Percentiles rank a stretch among this genome's conserved stretches.
Conservation (phyloP, 2,329 filamentous ascomycete genomes). For the Mycosphaerella sp. region DNA sequence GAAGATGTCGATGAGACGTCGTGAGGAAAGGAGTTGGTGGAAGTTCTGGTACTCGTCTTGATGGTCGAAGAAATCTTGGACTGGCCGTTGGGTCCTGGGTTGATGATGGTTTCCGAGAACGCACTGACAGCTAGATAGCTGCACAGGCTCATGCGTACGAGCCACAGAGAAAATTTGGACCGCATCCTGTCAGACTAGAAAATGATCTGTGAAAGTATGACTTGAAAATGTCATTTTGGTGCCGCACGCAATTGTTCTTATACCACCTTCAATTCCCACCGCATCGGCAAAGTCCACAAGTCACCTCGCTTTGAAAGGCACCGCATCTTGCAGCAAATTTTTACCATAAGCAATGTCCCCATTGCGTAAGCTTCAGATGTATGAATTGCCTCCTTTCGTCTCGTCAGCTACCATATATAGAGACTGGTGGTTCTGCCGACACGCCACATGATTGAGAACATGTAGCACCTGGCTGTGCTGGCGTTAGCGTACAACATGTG, state of each 20-base stretch:
- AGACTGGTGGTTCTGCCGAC: slow-evolving; percentile 4
- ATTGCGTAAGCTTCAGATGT: not conserved
- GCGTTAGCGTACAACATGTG: not conserved
- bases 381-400: not conserved
- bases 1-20: not conserved
- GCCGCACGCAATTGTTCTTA: not conserved
- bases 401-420: not conserved
- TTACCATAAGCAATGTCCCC: not conserved
- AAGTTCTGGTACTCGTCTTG: not conserved
- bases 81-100: slow-evolving; percentile 9
- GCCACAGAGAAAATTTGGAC: slow-evolving; percentile 13
- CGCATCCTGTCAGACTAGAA: slow-evolving; percentile 7
- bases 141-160: not conserved
- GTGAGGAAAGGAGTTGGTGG: not conserved
- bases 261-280: not conserved
- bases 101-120: slow-evolving; percentile 7
- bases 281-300: not conserved
- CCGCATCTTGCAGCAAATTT: not conserved
- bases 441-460: not conserved
- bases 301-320: not conserved
- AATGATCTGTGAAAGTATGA: not conserved
- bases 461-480: slow-evolving; percentile 5
- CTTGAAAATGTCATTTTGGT: not conserved
- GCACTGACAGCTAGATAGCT: not conserved
- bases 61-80: not conserved